phyloP scores from a whole-genome alignment of 2,329 filamentous ascomycete species.

The Sporothrix humicola region DNA sequence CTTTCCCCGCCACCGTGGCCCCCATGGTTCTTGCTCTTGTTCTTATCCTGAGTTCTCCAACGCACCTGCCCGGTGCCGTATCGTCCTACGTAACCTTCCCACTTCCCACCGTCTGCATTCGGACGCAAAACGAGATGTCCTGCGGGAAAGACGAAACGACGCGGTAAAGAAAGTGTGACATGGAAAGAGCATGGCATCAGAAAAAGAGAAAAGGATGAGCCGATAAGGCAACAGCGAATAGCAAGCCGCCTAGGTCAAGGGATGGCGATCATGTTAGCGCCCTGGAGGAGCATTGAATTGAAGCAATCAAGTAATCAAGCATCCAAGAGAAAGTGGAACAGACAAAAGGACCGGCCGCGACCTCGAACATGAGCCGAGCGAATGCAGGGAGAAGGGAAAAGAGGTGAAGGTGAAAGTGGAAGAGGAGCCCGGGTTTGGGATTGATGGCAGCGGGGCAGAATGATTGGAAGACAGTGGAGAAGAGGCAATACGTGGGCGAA shows the following conservation, averaged over 20 bases:
- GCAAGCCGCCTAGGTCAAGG: neutral
- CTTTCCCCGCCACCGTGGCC: conserved; percentile 19
- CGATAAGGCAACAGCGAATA: conserved; percentile 28
- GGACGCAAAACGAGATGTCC: neutral
- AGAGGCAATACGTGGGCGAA: conserved; percentile 26
- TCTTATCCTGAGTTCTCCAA: neutral
- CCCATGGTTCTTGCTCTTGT: neutral
- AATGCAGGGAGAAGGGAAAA: conserved; percentile 34
- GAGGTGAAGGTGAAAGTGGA: neutral
- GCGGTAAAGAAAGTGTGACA: neutral
- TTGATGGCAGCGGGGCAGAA: conserved; percentile 33
- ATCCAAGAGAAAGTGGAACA: conserved; percentile 24
- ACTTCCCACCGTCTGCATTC: neutral
- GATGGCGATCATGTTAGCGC: conserved; percentile 32
- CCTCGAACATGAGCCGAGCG: conserved; percentile 32
- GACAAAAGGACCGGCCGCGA: conserved; percentile 25
- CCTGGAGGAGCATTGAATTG: neutral
- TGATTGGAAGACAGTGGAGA: conserved; percentile 31
- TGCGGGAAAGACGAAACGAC: conserved; percentile 3
- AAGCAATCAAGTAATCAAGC: neutral
- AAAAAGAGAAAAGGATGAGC: neutral
- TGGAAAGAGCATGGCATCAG: neutral
- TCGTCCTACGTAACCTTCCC: conserved; percentile 3
- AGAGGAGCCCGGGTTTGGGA: conserved; percentile 31
- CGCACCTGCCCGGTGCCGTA: conserved; percentile 17